A percentile compares a stretch with the other conserved stretches of the same genome.
Evolutionary conservation across 441 rosid genomes (phyloP).

Genomic region (Sinapis alba): DNA sequence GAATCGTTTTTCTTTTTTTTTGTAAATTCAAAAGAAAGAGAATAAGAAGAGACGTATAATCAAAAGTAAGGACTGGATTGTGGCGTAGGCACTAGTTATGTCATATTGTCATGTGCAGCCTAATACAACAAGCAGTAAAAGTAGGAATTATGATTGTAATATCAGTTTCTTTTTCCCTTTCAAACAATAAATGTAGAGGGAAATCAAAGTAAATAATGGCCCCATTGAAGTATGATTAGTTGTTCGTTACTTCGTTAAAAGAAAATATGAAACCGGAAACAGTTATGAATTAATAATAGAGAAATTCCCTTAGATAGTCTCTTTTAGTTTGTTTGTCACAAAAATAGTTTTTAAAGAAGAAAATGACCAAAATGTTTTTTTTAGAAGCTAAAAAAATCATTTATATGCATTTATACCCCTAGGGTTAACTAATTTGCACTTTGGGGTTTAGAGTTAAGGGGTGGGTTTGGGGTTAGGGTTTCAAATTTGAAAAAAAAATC

Average conservation of each 20-base stretch:
- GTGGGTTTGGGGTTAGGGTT: too few species aligned
- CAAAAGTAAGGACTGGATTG: not conserved
- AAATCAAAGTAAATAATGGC: not conserved
- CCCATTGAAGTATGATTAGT: not conserved
- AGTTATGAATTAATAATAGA: too few species aligned
- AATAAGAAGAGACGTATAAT: not conserved
- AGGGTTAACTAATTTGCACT: too few species aligned
- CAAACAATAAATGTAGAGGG: not conserved
- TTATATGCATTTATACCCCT: too few species aligned
- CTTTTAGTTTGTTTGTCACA: too few species aligned
- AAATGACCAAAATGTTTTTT: too few species aligned
- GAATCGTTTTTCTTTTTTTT: not conserved
- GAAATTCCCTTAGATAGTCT: too few species aligned
- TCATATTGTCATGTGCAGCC: constrained; percentile 6
- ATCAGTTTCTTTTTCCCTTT: not conserved
- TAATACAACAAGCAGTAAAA: not conserved
- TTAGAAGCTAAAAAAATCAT: too few species aligned
- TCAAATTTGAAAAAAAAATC: too few species aligned
- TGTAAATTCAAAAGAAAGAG: not conserved
- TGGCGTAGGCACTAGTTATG: not conserved
- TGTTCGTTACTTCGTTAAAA: not conserved
- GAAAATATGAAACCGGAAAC: not conserved
- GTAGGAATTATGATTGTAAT: not conserved
- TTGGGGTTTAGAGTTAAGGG: too few species aligned
- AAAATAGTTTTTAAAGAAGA: too few species aligned